Evolutionary conservation across 2,329 filamentous ascomycete species (phyloP), one percentile per base, ranked within the genome.

Genomic region (Helminthosporium solani): DNA sequence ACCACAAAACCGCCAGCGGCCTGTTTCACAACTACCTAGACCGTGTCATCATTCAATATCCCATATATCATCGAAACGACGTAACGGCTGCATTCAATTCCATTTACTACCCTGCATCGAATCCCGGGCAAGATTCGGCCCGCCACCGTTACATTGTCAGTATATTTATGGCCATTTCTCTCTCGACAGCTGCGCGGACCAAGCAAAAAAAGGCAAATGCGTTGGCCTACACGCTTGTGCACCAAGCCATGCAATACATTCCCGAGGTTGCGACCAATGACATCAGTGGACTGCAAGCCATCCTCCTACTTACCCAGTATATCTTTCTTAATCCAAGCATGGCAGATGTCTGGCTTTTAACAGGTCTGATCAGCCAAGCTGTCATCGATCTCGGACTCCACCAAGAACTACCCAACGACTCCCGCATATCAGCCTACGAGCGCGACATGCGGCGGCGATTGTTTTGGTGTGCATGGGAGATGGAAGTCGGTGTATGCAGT

Each of bases 381-480:
- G 57, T 68, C 18, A 66, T 68, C 31, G 66, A 70, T 35, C 55
- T 68, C 3, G 66, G 65, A 16, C 54, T 70, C 11, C 66, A 70
- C 35, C 66, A 70, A 43, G 66, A 70, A 44, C 47, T 70, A 31
- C 66, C 66, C 7, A 57, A 61, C 14, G 58, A 67, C 33, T 23
- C 50, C 14, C 49, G 37, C 6, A 53, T 68, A 9, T 57, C 61
- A 2, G 47, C 57, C 5, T 65, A 63, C 34, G 49, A 66, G 38
- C 64, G 66, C n/a, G 66, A 70, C 36, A 68, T 68, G 64, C 56
- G 66, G n/a, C 58, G 66, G 20, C 63, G 66, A 14, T 40, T 70
- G 31, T 70, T 70, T 20, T 70, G 66, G 66, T 65, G 61, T 35
- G 65, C 65, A 12, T 70, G 65, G 65, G 66, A 70, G 35, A 68